Base-by-base conservation (phyloP, 1,139 yeast genomes). In the Geotrichum restrictum region DNA sequence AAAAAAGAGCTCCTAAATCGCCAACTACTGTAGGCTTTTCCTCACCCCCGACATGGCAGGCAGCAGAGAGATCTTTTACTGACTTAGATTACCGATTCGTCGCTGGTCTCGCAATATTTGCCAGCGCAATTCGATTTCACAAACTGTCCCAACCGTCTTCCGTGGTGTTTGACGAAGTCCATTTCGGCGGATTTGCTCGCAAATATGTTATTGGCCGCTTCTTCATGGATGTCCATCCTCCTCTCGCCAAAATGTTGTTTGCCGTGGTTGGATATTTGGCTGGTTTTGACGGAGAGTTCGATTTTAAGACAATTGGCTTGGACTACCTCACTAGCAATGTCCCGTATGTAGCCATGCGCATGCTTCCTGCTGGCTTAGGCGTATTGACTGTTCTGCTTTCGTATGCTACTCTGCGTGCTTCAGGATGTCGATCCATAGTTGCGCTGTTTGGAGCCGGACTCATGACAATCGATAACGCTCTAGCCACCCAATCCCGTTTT, bases 151-250 rank as follows among this genome's bases (percentile, higher is more conserved):
- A 74, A 55, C 98, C 98, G 14, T 71, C 80, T 58, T 79, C 87
- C 41, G 96, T 93, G 45, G 97, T 93, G 31, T 93, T 93, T 67
- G 98, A 93, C 73, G 98, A 93, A 36, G 80, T 78, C 22, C 86
- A 82, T 64, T 80, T 82, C 55, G 87, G 91, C 11, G 82, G 82
- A 3, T 81, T 81, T 65, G 83, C 93, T 49, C 76, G 81, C 53
- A 75, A 78, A 55, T 88, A 85, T 70, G 69, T 75, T 57, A 70
- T 71, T 40, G 87, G 88, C 14, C 74, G 76, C 44, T 83, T 87
- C 69, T 94, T 88, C 69, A 93, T 94, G 69, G 99, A 94, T 70
- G 81, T 94, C 56, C 99, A 94, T 70, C 99, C 99, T 37, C 99
- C 98, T 16, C 85, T 94, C 71, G 98, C 97, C 49, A 94, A 94